These are phyloP conservation scores for Taiozyma sp. DNA, from an alignment of 1,139 yeast genomes.

Conservation along the genomic window DNA sequence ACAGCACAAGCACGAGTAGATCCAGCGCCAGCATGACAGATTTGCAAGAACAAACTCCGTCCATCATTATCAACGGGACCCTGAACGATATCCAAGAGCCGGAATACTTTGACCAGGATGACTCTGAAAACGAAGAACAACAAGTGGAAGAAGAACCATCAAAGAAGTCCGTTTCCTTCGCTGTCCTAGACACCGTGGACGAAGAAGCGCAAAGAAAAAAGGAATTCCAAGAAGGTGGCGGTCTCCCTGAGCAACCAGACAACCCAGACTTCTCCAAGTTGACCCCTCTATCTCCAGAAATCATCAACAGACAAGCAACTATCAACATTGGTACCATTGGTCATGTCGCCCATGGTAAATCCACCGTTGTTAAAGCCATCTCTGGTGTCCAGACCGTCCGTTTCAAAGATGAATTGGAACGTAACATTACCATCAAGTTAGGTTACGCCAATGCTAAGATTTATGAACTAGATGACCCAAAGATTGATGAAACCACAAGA, in stretches of 20 bases:
- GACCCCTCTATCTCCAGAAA: slow-evolving; percentile 90
- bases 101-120: slow-evolving; percentile 33
- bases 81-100: slow-evolving; percentile 46
- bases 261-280: slow-evolving; percentile 75
- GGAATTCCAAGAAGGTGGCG: slow-evolving; percentile 98
- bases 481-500: slow-evolving; percentile 92
- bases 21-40: slow-evolving; percentile 32
- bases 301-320: slow-evolving; percentile 98
- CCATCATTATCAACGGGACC: slow-evolving; percentile 77
- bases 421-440: slow-evolving; percentile 96
- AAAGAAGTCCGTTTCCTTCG: slow-evolving; percentile 82
- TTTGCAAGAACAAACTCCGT: slow-evolving; percentile 81
- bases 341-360: slow-evolving; percentile 99
- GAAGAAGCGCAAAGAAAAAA: slow-evolving; percentile 71
- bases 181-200: slow-evolving; percentile 60
- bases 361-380: slow-evolving; percentile 97
- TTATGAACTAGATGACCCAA: slow-evolving; percentile 84
- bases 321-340: slow-evolving; percentile 99
- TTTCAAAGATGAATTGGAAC: slow-evolving; percentile 96
- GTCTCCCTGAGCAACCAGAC: slow-evolving; percentile 93
- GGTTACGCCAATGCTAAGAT: slow-evolving; percentile 99
- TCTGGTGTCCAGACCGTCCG: slow-evolving; percentile 99
- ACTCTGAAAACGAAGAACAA: slow-evolving; percentile 26
- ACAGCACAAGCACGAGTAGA: neutral
- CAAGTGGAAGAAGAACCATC: slow-evolving; percentile 36